Percentiles rank a stretch among this genome's conserved stretches.
Evolutionary conservation across 805 yeast species (phyloP).

Genomic region (Starmerella kuoi): DNA sequence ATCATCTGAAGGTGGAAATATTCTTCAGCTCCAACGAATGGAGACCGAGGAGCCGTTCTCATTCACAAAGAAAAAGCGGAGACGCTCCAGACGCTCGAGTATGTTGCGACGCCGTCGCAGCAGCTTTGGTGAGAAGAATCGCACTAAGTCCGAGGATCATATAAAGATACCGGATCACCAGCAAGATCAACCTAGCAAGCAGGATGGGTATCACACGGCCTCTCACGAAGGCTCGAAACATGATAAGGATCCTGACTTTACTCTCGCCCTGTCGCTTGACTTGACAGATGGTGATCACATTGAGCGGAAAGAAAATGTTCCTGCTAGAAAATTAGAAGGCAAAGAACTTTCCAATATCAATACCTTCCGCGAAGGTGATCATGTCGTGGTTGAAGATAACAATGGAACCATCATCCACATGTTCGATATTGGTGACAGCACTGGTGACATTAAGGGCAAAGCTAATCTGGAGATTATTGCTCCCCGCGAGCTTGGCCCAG

Average conservation of each 20-base stretch:
- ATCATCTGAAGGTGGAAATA: slow-evolving; percentile 56
- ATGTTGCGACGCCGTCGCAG: neutral
- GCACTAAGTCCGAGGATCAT: neutral
- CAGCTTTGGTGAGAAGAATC: neutral
- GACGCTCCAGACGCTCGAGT: neutral
- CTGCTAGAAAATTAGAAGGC: slow-evolving; percentile 20
- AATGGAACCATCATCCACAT: slow-evolving; percentile 69
- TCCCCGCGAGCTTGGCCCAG: no score
- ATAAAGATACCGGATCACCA: neutral
- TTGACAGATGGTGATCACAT: slow-evolving; percentile 13
- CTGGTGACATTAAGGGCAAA: slow-evolving; percentile 13
- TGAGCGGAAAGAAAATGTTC: slow-evolving; percentile 18
- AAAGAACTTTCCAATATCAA: slow-evolving; percentile 24
- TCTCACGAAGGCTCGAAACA: neutral
- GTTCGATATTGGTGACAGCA: slow-evolving; percentile 29
- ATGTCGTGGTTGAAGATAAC: slow-evolving; percentile 65
- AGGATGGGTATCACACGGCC: neutral
- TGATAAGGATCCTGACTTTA: slow-evolving; percentile 1
- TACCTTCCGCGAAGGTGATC: slow-evolving; percentile 58
- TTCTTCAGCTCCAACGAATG: slow-evolving; percentile 70
- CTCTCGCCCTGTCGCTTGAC: slow-evolving; percentile 15
- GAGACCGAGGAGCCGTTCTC: slow-evolving; percentile 46
- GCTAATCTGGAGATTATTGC: slow-evolving; percentile 17
- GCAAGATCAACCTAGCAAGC: neutral
- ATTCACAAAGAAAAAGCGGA: neutral